These are phyloP conservation scores for Tulasnella sp. DNA, from an alignment of 768 basidiomycete species.

Conservation along the genomic window DNA sequence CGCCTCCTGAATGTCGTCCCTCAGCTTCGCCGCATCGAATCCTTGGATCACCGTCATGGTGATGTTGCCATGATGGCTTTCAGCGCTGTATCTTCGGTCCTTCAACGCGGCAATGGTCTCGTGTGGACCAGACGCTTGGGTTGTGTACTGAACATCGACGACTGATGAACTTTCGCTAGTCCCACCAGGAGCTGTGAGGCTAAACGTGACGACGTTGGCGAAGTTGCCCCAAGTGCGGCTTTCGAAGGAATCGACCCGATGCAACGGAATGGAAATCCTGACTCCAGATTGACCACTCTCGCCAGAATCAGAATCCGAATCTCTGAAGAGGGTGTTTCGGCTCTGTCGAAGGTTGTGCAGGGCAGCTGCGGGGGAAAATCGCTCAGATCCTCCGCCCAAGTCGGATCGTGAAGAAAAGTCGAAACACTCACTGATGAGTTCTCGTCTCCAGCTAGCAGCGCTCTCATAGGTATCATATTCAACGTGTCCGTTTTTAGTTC, in stretches of 20 bases:
- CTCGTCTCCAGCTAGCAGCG: slow-evolving; percentile 49
- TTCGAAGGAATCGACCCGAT: slow-evolving; percentile 39
- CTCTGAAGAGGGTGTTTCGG: slow-evolving; percentile 35
- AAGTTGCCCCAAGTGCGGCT: slow-evolving; percentile 27
- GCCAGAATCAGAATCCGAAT: slow-evolving; percentile 38
- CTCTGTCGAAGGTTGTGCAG: slow-evolving; percentile 48
- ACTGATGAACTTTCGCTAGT: not conserved
- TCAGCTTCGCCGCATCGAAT: slow-evolving; percentile 12
- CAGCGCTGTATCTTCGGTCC: not conserved
- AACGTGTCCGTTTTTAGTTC: slow-evolving; percentile 37
- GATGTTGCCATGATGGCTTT: not conserved
- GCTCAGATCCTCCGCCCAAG: not conserved
- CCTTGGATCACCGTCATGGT: slow-evolving; percentile 26
- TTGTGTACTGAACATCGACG: not conserved
- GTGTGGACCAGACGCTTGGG: not conserved
- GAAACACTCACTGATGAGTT: slow-evolving; percentile 43
- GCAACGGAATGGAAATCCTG: slow-evolving; percentile 48
- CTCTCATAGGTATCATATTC: slow-evolving; percentile 61
- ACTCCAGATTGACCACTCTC: slow-evolving; percentile 41
- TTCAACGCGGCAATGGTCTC: not conserved
- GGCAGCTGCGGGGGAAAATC: slow-evolving; percentile 40
- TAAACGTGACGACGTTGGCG: slow-evolving; percentile 28
- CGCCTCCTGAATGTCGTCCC: slow-evolving; percentile 9
- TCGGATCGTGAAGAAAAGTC: slow-evolving; percentile 1
- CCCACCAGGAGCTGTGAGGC: slow-evolving; percentile 13